A percentile compares a stretch with the other conserved stretches of the same genome.
phyloP scores from a whole-genome alignment of 2,329 filamentous ascomycete genomes.

The Hypoxylon sp. region DNA sequence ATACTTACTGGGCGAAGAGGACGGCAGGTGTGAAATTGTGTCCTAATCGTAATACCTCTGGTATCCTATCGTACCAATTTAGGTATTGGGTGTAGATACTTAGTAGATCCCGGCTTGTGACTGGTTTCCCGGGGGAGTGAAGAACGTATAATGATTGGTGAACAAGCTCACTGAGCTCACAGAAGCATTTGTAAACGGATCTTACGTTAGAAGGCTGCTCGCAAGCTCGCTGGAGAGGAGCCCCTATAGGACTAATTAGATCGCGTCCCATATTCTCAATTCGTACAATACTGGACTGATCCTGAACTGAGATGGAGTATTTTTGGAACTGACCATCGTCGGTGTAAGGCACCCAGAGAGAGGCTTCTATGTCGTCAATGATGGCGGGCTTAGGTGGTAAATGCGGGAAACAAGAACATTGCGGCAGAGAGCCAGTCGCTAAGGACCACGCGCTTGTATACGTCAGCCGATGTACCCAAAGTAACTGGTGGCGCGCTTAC shows the following conservation, averaged over 20 bases:
- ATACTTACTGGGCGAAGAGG: slow-evolving; percentile 78
- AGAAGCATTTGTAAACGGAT: slow-evolving; percentile 76
- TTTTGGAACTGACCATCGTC: slow-evolving; percentile 64
- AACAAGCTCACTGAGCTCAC: slow-evolving; percentile 79
- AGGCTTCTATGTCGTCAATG: slow-evolving; percentile 71
- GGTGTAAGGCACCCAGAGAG: slow-evolving; percentile 70
- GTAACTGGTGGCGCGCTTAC: slow-evolving; percentile 58
- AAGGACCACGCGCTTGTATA: slow-evolving; percentile 71
- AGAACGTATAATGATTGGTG: slow-evolving; percentile 78
- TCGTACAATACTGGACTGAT: background rate
- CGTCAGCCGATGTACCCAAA: slow-evolving; percentile 41
- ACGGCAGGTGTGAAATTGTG: slow-evolving; percentile 80
- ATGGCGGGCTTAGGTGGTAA: slow-evolving; percentile 71
- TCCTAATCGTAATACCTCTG: slow-evolving; percentile 72
- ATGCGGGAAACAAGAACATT: slow-evolving; percentile 69
- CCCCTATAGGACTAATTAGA: slow-evolving; percentile 55
- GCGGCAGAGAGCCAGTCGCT: slow-evolving; percentile 72
- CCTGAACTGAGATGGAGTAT: background rate
- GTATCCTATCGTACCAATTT: slow-evolving; percentile 78
- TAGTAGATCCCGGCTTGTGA: slow-evolving; percentile 74
- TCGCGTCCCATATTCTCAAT: background rate
- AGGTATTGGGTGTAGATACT: slow-evolving; percentile 76
- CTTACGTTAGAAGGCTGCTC: slow-evolving; percentile 76
- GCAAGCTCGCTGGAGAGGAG: slow-evolving; percentile 66
- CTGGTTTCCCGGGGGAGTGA: slow-evolving; percentile 75